Evolutionary conservation across 371 early-diverging fungal genomes (phyloP).

Genomic region (Choanephora cucurbitarum): DNA sequence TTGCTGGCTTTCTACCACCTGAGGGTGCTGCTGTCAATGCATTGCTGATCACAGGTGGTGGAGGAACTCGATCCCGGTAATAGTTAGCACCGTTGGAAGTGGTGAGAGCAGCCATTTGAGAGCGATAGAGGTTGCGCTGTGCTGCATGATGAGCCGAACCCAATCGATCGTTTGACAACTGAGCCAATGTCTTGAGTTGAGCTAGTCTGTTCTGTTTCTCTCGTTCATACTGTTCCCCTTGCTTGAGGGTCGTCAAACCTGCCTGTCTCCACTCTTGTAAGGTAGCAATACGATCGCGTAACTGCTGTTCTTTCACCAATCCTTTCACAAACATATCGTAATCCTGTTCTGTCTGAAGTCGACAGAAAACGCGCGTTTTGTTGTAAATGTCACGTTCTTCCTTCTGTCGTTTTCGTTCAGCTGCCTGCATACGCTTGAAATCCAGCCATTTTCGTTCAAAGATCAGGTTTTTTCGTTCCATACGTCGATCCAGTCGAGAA

Average conservation of each 20-base stretch:
- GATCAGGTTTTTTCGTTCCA: slow-evolving; percentile 84
- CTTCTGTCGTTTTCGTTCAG: slow-evolving; percentile 79
- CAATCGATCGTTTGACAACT: slow-evolving; percentile 42
- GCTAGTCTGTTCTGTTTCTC: slow-evolving; percentile 53
- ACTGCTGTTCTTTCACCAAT: slow-evolving; percentile 69
- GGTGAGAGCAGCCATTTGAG: slow-evolving; percentile 28
- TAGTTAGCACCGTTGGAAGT: slow-evolving; percentile 30
- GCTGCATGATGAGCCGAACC: slow-evolving; percentile 20
- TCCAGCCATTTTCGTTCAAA: slow-evolving; percentile 87
- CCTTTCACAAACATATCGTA: slow-evolving; percentile 84
- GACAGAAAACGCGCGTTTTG: slow-evolving; percentile 87
- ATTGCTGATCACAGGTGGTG: no score
- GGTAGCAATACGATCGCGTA: slow-evolving; percentile 79
- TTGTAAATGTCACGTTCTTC: slow-evolving; percentile 85
- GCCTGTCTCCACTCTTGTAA: slow-evolving; percentile 90
- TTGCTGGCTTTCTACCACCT: slow-evolving; percentile 57
- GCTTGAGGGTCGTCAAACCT: slow-evolving; percentile 78
- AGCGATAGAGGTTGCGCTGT: slow-evolving; percentile 27
- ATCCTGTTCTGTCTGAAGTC: slow-evolving; percentile 82
- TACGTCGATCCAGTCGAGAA: slow-evolving; percentile 80
- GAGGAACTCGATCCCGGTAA: slow-evolving; percentile 40
- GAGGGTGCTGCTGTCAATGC: slow-evolving; percentile 32
- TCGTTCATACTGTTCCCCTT: slow-evolving; percentile 74
- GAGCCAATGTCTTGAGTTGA: slow-evolving; percentile 43
- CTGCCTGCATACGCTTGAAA: slow-evolving; percentile 76